Evolutionary conservation across 1,139 yeast genomes (phyloP).

Genomic region (Lodderomyces beijingensis): DNA sequence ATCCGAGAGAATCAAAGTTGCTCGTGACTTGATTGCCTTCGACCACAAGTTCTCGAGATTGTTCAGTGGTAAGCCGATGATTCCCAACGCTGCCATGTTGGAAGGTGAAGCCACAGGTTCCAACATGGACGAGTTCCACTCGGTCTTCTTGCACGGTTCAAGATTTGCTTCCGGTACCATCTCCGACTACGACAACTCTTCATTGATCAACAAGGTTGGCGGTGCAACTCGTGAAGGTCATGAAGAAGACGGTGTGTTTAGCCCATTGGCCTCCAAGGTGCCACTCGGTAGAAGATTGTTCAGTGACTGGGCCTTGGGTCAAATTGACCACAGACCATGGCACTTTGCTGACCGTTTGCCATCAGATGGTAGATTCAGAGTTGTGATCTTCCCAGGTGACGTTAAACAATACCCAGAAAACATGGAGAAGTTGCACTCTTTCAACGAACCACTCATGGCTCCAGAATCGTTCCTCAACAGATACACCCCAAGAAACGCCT

Average conservation of each 20-base stretch:
- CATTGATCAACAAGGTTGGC: slow-evolving; percentile 10
- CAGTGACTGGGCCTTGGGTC: slow-evolving; percentile 19
- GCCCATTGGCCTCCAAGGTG: slow-evolving; percentile 18
- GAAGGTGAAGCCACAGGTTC: slow-evolving; percentile 15
- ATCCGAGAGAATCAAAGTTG: slow-evolving; percentile 26
- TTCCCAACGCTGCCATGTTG: slow-evolving; percentile 14
- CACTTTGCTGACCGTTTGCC: slow-evolving; percentile 20
- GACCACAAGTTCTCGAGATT: slow-evolving; percentile 28
- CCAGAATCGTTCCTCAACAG: slow-evolving; percentile 16
- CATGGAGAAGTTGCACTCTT: slow-evolving; percentile 12
- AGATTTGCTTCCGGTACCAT: slow-evolving; percentile 31
- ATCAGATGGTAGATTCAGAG: slow-evolving; percentile 24
- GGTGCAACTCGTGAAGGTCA: slow-evolving; percentile 4
- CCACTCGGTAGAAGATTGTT: slow-evolving; percentile 25
- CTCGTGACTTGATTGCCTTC: slow-evolving; percentile 28
- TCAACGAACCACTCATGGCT: slow-evolving; percentile 15
- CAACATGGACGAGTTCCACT: slow-evolving; percentile 24
- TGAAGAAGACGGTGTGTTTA: slow-evolving; percentile 6
- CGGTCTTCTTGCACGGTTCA: slow-evolving; percentile 22
- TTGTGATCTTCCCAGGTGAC: slow-evolving; percentile 23
- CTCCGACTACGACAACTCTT: slow-evolving; percentile 23
- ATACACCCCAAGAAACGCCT: slow-evolving; percentile 23
- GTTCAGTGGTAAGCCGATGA: slow-evolving; percentile 26
- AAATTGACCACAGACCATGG: slow-evolving; percentile 22
- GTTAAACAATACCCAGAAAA: slow-evolving; percentile 12